Evolutionary conservation across 73 alveolate species (phyloP).

Genomic region (Breviolum minutum): DNA sequence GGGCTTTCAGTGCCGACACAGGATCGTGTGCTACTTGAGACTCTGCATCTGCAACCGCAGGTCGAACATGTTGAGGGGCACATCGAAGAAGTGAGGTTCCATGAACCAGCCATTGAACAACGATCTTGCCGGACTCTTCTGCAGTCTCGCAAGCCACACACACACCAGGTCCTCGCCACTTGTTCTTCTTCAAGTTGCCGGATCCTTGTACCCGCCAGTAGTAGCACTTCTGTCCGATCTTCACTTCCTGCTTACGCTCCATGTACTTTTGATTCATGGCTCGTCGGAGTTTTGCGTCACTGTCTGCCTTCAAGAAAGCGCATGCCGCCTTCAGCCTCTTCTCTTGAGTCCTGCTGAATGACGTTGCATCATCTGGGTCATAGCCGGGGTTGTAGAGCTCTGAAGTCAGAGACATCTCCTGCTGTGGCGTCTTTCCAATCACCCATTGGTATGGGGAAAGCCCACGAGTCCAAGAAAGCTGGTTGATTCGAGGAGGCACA

Average conservation of each 20-base stretch:
- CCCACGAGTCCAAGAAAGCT: background rate
- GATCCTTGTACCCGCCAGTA: background rate
- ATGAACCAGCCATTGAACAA: background rate
- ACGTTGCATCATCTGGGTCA: background rate
- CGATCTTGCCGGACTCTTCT: background rate
- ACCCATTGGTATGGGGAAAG: background rate
- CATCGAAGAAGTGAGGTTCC: background rate
- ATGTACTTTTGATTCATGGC: background rate
- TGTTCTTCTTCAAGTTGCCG: background rate
- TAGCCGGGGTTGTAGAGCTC: background rate
- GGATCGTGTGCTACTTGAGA: background rate
- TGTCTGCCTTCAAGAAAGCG: background rate
- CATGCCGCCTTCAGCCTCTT: background rate
- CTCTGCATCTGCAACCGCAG: background rate
- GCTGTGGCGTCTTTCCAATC: background rate
- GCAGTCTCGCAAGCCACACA: background rate
- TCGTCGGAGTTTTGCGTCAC: background rate
- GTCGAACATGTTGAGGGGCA: background rate
- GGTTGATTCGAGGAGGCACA: background rate
- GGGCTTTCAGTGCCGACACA: background rate
- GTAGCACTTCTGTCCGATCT: background rate
- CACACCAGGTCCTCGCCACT: background rate
- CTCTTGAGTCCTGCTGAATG: background rate
- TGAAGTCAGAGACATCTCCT: background rate
- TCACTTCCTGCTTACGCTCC: background rate